phyloP scores from a whole-genome alignment of 805 yeast genomes.

The Pichia phayaonensis region DNA sequence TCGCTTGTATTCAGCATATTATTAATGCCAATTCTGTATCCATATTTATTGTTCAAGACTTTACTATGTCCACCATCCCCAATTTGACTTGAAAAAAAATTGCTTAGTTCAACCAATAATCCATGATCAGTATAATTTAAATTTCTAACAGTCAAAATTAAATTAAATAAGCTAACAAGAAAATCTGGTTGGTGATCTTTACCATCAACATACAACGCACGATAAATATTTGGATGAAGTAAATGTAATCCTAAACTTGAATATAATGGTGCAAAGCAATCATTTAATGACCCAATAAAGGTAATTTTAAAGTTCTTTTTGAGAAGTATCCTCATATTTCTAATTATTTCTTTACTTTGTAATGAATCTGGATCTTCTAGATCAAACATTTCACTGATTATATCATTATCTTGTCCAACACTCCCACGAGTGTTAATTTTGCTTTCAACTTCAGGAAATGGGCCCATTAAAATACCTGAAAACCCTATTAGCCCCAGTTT shows the following conservation, averaged over 20 bases:
- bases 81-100: conserved; percentile 61
- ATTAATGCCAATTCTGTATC: conserved; percentile 67
- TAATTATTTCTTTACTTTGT: conserved; percentile 63
- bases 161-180: conserved; percentile 28
- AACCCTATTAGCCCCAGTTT: conserved; percentile 74
- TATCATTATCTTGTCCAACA: conserved; percentile 78
- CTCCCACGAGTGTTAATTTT: conserved; percentile 59
- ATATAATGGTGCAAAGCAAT: conserved; percentile 88
- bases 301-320: conserved; percentile 67
- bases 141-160: conserved; percentile 21
- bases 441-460: conserved; percentile 81
- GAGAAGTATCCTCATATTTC: conserved; percentile 60
- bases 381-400: conserved; percentile 79
- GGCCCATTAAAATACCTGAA: conserved; percentile 93
- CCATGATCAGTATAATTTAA: conserved; percentile 26
- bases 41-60: conserved; percentile 46
- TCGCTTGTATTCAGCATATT: conserved; percentile 72
- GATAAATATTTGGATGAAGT: conserved; percentile 77
- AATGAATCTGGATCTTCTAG: conserved; percentile 68
- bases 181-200: conserved; percentile 31
- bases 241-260: conserved; percentile 75
- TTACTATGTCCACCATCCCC: conserved; percentile 80
- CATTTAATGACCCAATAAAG: conserved; percentile 80
- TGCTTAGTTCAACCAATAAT: conserved; percentile 53
- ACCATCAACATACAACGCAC: conserved; percentile 73